Evolutionary conservation across 257 asterid genomes (phyloP).

Genomic region (Solanum phureja): DNA sequence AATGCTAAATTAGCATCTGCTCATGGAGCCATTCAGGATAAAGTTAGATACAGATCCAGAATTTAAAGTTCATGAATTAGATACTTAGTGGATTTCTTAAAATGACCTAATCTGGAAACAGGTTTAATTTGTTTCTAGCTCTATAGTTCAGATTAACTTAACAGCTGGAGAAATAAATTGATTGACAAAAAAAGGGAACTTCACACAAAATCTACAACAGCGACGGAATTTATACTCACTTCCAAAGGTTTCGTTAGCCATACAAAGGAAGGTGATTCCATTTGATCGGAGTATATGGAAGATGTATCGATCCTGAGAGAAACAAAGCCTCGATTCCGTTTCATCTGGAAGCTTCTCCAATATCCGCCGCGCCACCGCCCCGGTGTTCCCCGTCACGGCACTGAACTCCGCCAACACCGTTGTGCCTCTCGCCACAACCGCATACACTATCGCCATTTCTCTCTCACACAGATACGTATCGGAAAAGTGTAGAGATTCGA

Average conservation of each 20-base stretch:
- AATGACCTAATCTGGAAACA: neutral
- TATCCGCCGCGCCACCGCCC: conserved; percentile 85
- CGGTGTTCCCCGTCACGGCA: conserved; percentile 93
- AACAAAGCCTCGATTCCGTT: conserved; percentile 80
- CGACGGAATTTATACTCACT: conserved; percentile 29
- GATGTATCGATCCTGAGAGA: conserved; percentile 94
- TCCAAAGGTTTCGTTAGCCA: conserved; percentile 96
- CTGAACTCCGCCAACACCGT: conserved; percentile 95
- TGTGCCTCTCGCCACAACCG: conserved; percentile 87
- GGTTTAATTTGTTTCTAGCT: neutral
- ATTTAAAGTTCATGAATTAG: neutral
- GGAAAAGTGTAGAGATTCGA: neutral
- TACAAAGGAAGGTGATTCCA: conserved; percentile 88
- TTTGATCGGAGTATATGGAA: conserved; percentile 84
- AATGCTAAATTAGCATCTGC: neutral
- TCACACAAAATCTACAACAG: neutral
- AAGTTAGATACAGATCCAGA: neutral
- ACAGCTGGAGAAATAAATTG: neutral
- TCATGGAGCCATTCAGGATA: neutral
- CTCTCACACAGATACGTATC: neutral
- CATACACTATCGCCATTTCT: conserved; percentile 85
- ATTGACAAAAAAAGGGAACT: neutral
- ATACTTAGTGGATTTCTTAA: neutral
- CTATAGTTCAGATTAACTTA: neutral
- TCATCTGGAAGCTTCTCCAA: conserved; percentile 73